These are phyloP conservation scores for Sequoiadendron giganteum DNA, from an alignment of 75 land plant genomes.

Conservation along the genomic window DNA sequence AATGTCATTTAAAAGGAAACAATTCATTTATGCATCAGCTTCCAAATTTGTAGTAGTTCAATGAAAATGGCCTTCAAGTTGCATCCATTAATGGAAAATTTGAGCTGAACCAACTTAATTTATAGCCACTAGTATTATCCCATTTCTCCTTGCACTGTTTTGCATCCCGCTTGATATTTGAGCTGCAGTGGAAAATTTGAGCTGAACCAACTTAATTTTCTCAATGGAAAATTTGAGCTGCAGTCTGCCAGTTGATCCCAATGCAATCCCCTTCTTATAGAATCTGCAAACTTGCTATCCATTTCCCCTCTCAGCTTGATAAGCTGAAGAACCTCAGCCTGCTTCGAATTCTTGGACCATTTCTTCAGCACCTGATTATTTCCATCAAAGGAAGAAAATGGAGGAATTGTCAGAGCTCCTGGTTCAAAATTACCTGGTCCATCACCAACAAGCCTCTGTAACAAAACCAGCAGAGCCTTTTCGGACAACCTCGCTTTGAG, in stretches of 20 bases:
- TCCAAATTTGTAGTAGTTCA: too few species aligned
- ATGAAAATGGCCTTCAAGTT: too few species aligned
- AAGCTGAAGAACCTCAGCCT: conserved; percentile 39
- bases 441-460: conserved; percentile 19
- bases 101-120: too few species aligned
- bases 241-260: conserved; percentile 37
- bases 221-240: too few species aligned
- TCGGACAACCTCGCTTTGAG: conserved; percentile 15
- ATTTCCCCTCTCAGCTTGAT: conserved; percentile 27
- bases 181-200: too few species aligned
- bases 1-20: too few species aligned
- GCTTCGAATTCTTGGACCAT: conserved; percentile 46
- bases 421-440: too few species aligned
- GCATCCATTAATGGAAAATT: too few species aligned
- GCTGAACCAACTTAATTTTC: too few species aligned
- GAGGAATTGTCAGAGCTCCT: background rate
- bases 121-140: too few species aligned
- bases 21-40: too few species aligned
- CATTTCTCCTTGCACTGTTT: conserved; percentile 42
- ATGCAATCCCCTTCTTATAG: conserved; percentile 16
- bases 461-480: conserved; percentile 14
- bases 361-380: conserved; percentile 25
- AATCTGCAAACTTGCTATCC: conserved; percentile 21
- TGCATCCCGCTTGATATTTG: conserved; percentile 26
- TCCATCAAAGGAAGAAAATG: background rate